Base-by-base conservation (phyloP, 2,329 filamentous ascomycete genomes). In the Clonostachys rosea region DNA sequence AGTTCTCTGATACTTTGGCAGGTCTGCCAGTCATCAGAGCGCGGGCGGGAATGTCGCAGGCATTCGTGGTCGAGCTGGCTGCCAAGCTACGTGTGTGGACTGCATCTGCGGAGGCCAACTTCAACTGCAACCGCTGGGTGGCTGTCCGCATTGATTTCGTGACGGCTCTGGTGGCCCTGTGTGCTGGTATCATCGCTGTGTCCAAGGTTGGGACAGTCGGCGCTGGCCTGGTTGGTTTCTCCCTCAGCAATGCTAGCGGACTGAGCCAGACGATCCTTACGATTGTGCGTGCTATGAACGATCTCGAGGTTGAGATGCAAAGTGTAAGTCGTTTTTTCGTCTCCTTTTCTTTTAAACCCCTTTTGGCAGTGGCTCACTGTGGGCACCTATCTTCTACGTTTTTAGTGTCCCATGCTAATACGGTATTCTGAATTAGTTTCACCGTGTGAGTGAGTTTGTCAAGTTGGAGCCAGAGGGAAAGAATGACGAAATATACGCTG, bases 41-140 rank as follows among this genome's bases (percentile, higher is more conserved):
- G 2, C 65, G 74, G 12, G 61, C 62, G 10, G 70, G 69, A 35
- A 76, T 79, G 69, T 61, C 71, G 10, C 59, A 67, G 24, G 66
- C 65, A 2, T 81, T 81, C 47, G 63, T 68, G 11, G 59, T 69
- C 24, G 67, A 75, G 34, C 59, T 81, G n/a, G 76, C 77, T 2
- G 64, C 73, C 30, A 75, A 74, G 52, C 50, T 81, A 34, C 66
- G 73, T 2, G 57, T 69, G 1, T 76, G 71, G 59, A 68, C 72
- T 11, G 68, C 69, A 6, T 65, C 75, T 0, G 62, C 67, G 1
- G 75, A 80, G 54, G 64, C 76, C 1, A 73, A 70, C 42, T 79
- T 70, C 51, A 80, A 79, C 57, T 73, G 73, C 50, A 82, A 82
- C 55, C 72, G 78, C 8, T 82, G 78, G 78, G 73, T 82, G 4